Base-by-base conservation (phyloP, 2,329 filamentous ascomycete genomes). In the Cadophora sp. region DNA sequence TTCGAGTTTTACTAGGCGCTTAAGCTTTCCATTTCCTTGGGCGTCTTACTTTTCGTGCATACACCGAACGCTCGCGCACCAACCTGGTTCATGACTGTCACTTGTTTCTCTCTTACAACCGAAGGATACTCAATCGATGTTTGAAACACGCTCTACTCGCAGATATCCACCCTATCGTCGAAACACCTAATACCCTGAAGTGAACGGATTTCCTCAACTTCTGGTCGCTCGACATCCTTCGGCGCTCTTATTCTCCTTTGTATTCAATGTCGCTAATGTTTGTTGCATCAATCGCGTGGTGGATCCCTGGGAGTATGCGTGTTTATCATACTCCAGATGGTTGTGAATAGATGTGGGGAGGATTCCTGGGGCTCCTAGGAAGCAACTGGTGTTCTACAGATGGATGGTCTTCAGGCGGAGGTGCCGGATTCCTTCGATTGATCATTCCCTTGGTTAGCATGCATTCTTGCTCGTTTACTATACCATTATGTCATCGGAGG, bases 181-280 rank as follows among this genome's bases (percentile, higher is more conserved):
- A 70, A 65, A 14, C 58, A 47, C 43, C 58, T 60, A 70, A 70
- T 71, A 67, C 61, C 59, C 59, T 24, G 56, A 65, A 59, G 50
- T 66, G 64, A 61, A 47, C 45, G 48, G 64, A 66, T 53, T 48
- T 64, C 53, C 68, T 69, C 63, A 61, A 64, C 68, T 71, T 71
- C 69, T 70, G 63, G 68, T 71, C 60, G 62, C 59, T 64, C 62
- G 66, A 65, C 68, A 68, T 61, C 66, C 68, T 70, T 72, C 71
- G 69, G 62, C 47, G 43, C 62, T 68, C 41, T 73, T 68, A 55
- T 71, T 76, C 72, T 74, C 71, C 67, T 76, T 75, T 76, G 73
- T 75, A 70, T 74, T 71, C 67, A 70, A 74, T 72, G 73, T 75
- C 69, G 67, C 72, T 75, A 75, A 76, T 75, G 75, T 75, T 75